Percentiles rank a stretch among this genome's conserved stretches.
These are phyloP conservation scores for Lycium barbarum DNA, from an alignment of 257 asterid genomes.

Conservation along the genomic window DNA sequence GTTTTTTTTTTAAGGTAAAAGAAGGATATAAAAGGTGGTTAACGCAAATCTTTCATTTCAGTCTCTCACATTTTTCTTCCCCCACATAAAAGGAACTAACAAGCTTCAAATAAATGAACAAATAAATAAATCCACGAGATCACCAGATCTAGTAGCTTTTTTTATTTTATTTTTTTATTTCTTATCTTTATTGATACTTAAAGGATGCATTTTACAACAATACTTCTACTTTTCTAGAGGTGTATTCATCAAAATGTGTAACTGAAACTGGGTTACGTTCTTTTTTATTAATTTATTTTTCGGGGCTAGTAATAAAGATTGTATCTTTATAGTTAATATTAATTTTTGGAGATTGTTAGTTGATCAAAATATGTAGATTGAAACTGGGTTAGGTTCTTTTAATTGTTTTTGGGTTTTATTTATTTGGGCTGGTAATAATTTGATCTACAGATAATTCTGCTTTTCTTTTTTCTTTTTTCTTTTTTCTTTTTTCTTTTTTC, in stretches of 20 bases:
- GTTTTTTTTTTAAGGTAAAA: no score
- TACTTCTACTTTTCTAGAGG: neutral
- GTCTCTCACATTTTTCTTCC: neutral
- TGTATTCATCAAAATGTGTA: conserved; percentile 17
- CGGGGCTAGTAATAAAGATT: neutral
- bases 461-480: no score
- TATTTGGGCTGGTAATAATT: no score
- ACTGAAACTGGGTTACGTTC: neutral
- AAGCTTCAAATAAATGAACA: neutral
- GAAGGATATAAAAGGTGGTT: neutral
- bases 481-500: no score
- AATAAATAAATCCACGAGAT: neutral
- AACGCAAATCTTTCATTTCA: neutral
- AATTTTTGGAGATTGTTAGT: neutral
- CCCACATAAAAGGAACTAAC: conserved; percentile 15
- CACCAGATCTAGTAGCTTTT: neutral
- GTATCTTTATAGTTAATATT: neutral
- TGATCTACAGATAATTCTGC: no score
- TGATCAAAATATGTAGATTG: conserved; percentile 17
- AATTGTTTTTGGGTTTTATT: no score
- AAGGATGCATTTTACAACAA: neutral
- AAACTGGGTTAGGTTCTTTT: conserved; percentile 5
- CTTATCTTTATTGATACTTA: neutral
- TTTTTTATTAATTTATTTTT: neutral
- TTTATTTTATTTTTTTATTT: neutral